Conservation (phyloP, 108 stramenopile species). For the Ochromonas danica region DNA sequence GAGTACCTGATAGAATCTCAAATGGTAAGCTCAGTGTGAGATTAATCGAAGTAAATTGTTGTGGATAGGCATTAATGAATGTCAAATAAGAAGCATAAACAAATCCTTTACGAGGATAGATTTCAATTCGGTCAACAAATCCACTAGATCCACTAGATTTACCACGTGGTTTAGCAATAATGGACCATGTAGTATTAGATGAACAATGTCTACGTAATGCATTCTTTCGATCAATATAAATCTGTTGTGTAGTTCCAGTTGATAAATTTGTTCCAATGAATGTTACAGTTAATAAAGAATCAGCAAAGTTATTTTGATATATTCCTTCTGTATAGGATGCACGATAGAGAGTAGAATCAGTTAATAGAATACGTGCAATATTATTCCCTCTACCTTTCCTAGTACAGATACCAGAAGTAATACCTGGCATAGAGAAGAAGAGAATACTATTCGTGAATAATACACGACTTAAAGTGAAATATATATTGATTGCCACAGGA, state of each 20-base stretch:
- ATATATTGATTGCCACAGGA: neutral
- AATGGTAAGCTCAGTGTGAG: neutral
- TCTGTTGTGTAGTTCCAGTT: neutral
- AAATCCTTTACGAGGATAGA: neutral
- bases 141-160: neutral
- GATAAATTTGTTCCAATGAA: neutral
- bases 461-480: neutral
- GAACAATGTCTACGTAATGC: neutral
- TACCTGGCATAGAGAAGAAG: conserved; percentile 18
- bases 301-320: neutral
- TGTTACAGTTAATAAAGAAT: neutral
- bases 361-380: neutral
- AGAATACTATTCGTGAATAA: neutral
- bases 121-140: neutral
- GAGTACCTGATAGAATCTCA: neutral
- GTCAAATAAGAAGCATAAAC: neutral
- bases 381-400: neutral
- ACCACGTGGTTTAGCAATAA: neutral
- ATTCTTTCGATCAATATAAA: conserved; percentile 21
- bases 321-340: neutral
- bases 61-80: neutral
- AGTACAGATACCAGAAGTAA: neutral
- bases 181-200: neutral
- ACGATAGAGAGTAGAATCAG: conserved; percentile 9
- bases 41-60: neutral